Evolutionary conservation across 495 filamentous ascomycete genomes (phyloP).

Genomic region (Penicillium crystallinum): DNA sequence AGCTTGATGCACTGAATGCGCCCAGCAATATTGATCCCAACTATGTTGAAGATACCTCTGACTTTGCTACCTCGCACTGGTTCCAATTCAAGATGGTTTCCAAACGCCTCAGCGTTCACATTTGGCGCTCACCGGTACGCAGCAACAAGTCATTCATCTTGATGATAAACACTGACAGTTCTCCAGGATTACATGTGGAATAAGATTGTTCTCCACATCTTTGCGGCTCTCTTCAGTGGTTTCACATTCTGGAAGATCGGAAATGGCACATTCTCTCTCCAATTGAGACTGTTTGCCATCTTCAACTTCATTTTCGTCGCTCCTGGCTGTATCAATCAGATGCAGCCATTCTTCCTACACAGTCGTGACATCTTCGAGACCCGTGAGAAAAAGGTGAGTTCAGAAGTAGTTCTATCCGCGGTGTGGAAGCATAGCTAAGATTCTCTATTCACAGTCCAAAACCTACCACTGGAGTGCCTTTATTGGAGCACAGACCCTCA

Average conservation of each 20-base stretch:
- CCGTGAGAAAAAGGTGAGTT: slow-evolving; percentile 59
- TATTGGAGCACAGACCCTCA: slow-evolving; percentile 43
- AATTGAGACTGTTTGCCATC: slow-evolving; percentile 52
- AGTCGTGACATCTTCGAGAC: slow-evolving; percentile 68
- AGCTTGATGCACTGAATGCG: slow-evolving; percentile 60
- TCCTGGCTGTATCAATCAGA: slow-evolving; percentile 82
- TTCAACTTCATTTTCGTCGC: slow-evolving; percentile 66
- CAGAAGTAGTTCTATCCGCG: slow-evolving; percentile 24
- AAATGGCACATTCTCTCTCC: slow-evolving; percentile 34
- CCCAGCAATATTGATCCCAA: slow-evolving; percentile 28
- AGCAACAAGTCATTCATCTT: neutral
- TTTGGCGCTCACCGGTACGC: slow-evolving; percentile 76
- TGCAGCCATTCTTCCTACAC: slow-evolving; percentile 81
- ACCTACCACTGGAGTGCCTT: slow-evolving; percentile 45
- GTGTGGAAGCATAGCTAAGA: slow-evolving; percentile 51
- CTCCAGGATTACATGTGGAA: slow-evolving; percentile 40
- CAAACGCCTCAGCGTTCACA: slow-evolving; percentile 70
- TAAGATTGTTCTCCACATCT: slow-evolving; percentile 39
- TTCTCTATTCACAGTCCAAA: slow-evolving; percentile 59
- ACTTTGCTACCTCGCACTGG: slow-evolving; percentile 39
- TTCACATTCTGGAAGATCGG: slow-evolving; percentile 45
- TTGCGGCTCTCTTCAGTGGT: slow-evolving; percentile 37
- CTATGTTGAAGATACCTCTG: slow-evolving; percentile 44
- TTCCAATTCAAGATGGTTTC: slow-evolving; percentile 48
- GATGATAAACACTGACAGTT: neutral